Percentiles rank a stretch among this genome's conserved stretches.
phyloP scores from a whole-genome alignment of 306 rosid genomes.

The Cicer pinnatifidum region DNA sequence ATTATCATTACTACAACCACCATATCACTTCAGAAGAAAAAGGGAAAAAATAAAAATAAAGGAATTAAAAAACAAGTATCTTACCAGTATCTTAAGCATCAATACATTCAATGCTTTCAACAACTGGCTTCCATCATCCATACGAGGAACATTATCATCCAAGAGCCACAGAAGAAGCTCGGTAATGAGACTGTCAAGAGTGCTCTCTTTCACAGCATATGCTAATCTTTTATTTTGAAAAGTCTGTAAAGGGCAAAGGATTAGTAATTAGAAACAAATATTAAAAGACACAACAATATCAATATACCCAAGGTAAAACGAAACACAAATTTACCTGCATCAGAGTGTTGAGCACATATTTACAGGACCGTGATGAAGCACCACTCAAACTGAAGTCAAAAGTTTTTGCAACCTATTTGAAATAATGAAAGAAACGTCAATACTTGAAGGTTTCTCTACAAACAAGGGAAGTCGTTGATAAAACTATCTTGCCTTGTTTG shows the following conservation, averaged over 20 bases:
- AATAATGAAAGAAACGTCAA: slow-evolving; percentile 10
- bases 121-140: slow-evolving; percentile 99
- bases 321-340: slow-evolving; percentile 72
- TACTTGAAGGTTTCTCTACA: neutral
- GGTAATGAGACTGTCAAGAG: slow-evolving; percentile 91
- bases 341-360: slow-evolving; percentile 97
- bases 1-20: neutral
- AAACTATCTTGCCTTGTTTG: slow-evolving; percentile 68
- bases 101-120: slow-evolving; percentile 94
- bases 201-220: slow-evolving; percentile 86
- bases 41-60: neutral
- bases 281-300: slow-evolving; percentile 9
- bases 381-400: slow-evolving; percentile 98
- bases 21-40: neutral
- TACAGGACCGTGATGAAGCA: slow-evolving; percentile 95
- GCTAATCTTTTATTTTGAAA: slow-evolving; percentile 96
- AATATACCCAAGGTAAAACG: slow-evolving; percentile 1
- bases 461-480: neutral
- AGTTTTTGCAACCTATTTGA: slow-evolving; percentile 82
- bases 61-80: slow-evolving; percentile 22
- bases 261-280: slow-evolving; percentile 25
- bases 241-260: slow-evolving; percentile 59
- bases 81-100: slow-evolving; percentile 97
- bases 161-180: slow-evolving; percentile 98
- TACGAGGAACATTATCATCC: slow-evolving; percentile 98